Conservation (phyloP, 192 early-diverging fungal species). For the Backusella australiensis region DNA sequence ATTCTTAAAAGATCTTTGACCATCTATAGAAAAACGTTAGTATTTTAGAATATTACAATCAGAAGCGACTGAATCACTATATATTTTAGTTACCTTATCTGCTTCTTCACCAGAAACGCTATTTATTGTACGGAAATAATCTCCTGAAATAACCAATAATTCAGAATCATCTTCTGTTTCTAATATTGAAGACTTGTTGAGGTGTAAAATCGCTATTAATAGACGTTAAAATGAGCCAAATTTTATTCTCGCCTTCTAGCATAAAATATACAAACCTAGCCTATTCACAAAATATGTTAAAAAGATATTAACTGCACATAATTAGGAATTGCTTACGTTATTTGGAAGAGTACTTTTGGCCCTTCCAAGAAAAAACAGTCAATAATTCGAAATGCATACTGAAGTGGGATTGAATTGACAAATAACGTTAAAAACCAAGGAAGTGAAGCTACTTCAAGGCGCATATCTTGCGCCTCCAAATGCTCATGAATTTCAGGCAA, state of each 20-base stretch:
- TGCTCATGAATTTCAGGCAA: slow-evolving; percentile 87
- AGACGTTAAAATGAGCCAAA: neutral
- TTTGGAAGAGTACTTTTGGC: slow-evolving; percentile 91
- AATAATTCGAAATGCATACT: slow-evolving; percentile 83
- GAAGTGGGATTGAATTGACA: slow-evolving; percentile 93
- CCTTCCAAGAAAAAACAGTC: slow-evolving; percentile 99
- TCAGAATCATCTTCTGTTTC: slow-evolving; percentile 69
- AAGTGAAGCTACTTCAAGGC: slow-evolving; percentile 93
- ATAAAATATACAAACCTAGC: neutral
- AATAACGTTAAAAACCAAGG: slow-evolving; percentile 98
- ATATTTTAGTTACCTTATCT: neutral
- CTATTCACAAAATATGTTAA: neutral
- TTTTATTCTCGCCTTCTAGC: neutral
- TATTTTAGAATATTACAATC: neutral
- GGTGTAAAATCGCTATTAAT: slow-evolving; percentile 78
- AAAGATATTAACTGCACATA: neutral
- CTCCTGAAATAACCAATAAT: slow-evolving; percentile 80
- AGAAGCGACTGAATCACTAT: neutral
- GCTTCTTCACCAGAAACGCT: slow-evolving; percentile 39
- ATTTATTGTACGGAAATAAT: slow-evolving; percentile 82
- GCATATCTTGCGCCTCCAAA: slow-evolving; percentile 84
- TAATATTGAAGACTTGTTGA: slow-evolving; percentile 76
- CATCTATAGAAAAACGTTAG: slow-evolving; percentile 31
- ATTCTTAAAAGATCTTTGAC: slow-evolving; percentile 88
- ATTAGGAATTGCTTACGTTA: slow-evolving; percentile 52